Percentiles rank a stretch among this genome's conserved stretches.
These are phyloP conservation scores for Fusarium irregulare DNA, from an alignment of 2,329 filamentous ascomycete species.

Conservation along the genomic window DNA sequence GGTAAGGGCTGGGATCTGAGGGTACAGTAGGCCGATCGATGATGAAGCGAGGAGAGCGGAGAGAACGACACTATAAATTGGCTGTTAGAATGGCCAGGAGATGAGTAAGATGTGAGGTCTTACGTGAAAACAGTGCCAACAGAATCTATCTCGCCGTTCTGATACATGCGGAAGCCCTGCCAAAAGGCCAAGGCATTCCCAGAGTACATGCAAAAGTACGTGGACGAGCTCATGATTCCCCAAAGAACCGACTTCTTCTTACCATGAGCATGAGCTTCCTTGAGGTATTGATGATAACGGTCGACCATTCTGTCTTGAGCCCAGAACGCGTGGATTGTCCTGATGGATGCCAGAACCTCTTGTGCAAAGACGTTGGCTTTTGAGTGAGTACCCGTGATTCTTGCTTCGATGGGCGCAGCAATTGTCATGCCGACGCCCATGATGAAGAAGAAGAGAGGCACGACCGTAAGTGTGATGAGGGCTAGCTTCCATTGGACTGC, in stretches of 20 bases:
- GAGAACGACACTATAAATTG: slow-evolving; percentile 10
- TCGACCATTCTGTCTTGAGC: slow-evolving; percentile 50
- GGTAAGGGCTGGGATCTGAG: slow-evolving; percentile 23
- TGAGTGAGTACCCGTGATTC: slow-evolving; percentile 47
- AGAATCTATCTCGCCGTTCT: slow-evolving; percentile 50
- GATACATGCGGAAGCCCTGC: slow-evolving; percentile 55
- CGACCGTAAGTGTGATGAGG: slow-evolving; percentile 51
- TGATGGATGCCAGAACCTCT: slow-evolving; percentile 50
- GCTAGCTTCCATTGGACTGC: slow-evolving; percentile 56
- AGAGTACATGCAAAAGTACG: slow-evolving; percentile 54
- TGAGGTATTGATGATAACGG: slow-evolving; percentile 52
- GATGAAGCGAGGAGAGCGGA: slow-evolving; percentile 31
- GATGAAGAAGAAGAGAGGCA: slow-evolving; percentile 45
- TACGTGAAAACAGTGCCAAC: slow-evolving; percentile 55
- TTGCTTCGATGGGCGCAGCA: slow-evolving; percentile 48
- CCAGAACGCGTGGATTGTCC: slow-evolving; percentile 59
- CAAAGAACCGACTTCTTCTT: slow-evolving; percentile 53
- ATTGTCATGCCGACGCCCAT: slow-evolving; percentile 42
- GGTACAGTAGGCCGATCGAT: slow-evolving; percentile 17
- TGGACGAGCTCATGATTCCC: slow-evolving; percentile 51
- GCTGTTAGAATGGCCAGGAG: neutral
- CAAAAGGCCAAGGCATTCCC: slow-evolving; percentile 57
- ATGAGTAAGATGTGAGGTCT: neutral
- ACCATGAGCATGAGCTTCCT: slow-evolving; percentile 50
- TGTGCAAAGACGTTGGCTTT: slow-evolving; percentile 50